Evolutionary conservation across 2,329 filamentous ascomycete species (phyloP), one percentile per base, ranked within the genome.

Genomic region (Colletotrichum acutatum): DNA sequence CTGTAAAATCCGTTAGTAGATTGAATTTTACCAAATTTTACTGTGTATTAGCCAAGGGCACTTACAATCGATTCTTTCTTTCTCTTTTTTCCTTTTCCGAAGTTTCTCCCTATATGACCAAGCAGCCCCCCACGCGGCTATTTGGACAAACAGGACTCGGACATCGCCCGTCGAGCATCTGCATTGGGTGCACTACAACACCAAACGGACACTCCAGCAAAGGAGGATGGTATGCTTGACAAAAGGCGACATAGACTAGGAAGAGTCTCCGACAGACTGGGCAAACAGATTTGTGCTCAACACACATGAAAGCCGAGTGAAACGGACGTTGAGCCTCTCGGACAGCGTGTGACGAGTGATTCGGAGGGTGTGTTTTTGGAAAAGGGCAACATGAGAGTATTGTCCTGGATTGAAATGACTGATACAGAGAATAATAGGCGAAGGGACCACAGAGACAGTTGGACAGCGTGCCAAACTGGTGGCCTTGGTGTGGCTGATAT

Each of bases 121-220:
- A 79, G 76, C 89, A 90, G 53, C 88, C 88, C 26, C 89, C 89
- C 60, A 85, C 86, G 70, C 87, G 80, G 78, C 88, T 89, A 80
- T 90, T 90, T 60, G 89, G 89, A 75, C 89, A 90, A 69, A 90
- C 86, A 16, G 86, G 87, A 76, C 89, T 90, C n/a, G 88, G 88
- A 74, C 89, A 90, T 75, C 83, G 83, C 60, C 87, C 86, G 74
- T 89, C 84, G 75, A 83, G 81, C 87, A 90, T 90, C 46, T 83
- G 82, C 77, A 84, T 79, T 60, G 79, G 79, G 71, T 81, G 76
- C 58, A 84, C 78, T 52, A 74, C 74, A 74, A 82, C 83, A 65
- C 86, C 87, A 66, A 74, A 76, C n/a, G 86, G 87, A 76, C 89
- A 90, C 67, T 74, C 75, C 76, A 86, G 54, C 66, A 86, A 76